Conservation (phyloP, 1,139 yeast species). For the Pichia inconspicua region DNA sequence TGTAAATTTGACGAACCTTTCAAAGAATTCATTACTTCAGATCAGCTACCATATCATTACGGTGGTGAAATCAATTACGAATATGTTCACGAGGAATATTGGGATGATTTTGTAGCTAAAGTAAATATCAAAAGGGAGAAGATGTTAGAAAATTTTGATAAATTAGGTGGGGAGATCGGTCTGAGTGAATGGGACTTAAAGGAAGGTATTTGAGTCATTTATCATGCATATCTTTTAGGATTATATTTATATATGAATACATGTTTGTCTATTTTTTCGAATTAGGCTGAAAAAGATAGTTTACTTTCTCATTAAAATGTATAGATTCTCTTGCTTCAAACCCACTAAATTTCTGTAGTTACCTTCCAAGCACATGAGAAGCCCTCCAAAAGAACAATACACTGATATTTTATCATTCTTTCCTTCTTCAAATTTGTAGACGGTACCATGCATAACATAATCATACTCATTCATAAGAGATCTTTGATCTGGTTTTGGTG, state of each 20-base stretch:
- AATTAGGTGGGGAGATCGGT: constrained; percentile 67
- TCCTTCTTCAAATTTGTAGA: constrained; percentile 91
- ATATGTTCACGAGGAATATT: constrained; percentile 70
- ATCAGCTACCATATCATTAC: constrained; percentile 47
- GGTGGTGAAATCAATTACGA: constrained; percentile 53
- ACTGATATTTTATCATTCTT: constrained; percentile 65
- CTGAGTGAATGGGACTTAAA: constrained; percentile 40
- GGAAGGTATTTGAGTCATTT: constrained; percentile 15
- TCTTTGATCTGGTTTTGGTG: constrained; percentile 75
- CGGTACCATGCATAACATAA: constrained; percentile 97
- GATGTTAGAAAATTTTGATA: constrained; percentile 55
- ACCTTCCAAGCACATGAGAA: constrained; percentile 90
- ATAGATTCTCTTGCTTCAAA: constrained; percentile 90
- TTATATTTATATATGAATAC: not conserved
- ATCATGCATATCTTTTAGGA: not conserved
- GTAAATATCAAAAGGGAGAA: constrained; percentile 47
- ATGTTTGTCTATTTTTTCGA: not conserved
- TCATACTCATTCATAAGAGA: constrained; percentile 94
- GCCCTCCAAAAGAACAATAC: constrained; percentile 92
- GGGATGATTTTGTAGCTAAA: constrained; percentile 62
- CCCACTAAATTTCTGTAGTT: constrained; percentile 82
- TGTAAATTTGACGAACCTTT: constrained; percentile 55
- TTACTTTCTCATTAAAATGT: constrained; percentile 73
- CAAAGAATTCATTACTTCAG: constrained; percentile 43
- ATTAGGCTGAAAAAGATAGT: not conserved